A percentile compares a stretch with the other conserved stretches of the same genome.
phyloP scores from a whole-genome alignment of 495 filamentous ascomycete genomes.

The Bathelium albidoporum region DNA sequence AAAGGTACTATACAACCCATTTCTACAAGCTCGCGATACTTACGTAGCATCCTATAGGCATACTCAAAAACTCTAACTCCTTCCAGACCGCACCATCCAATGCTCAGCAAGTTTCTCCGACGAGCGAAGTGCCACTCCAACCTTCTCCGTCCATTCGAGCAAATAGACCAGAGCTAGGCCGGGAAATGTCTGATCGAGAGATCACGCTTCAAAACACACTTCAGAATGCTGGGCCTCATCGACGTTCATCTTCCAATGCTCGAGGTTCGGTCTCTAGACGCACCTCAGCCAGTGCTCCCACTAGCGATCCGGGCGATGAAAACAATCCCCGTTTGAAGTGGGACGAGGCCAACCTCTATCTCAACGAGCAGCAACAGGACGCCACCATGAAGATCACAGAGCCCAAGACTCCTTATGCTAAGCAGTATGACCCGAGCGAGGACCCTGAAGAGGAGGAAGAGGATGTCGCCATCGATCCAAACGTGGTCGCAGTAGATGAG shows the following conservation, averaged over 20 bases:
- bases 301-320: slow-evolving; percentile 38
- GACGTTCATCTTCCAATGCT: slow-evolving; percentile 69
- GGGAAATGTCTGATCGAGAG: slow-evolving; percentile 62
- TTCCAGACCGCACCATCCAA: slow-evolving; percentile 49
- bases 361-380: slow-evolving; percentile 89
- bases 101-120: slow-evolving; percentile 26
- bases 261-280: slow-evolving; percentile 56
- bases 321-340: slow-evolving; percentile 74
- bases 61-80: slow-evolving; percentile 75
- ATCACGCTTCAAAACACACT: slow-evolving; percentile 87
- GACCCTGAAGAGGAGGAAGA: slow-evolving; percentile 54
- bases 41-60: slow-evolving; percentile 45
- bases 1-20: neutral
- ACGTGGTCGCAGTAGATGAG: slow-evolving; percentile 53
- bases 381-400: slow-evolving; percentile 98
- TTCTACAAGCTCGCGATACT: neutral
- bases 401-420: slow-evolving; percentile 92
- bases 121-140: slow-evolving; percentile 21
- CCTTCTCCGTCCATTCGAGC: slow-evolving; percentile 23
- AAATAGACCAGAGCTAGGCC: slow-evolving; percentile 25
- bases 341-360: slow-evolving; percentile 95
- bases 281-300: slow-evolving; percentile 44
- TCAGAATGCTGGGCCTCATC: slow-evolving; percentile 67
- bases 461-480: slow-evolving; percentile 44
- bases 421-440: slow-evolving; percentile 78